Evolutionary conservation across 345 rosid genomes (phyloP).

Genomic region (Acer saccharum): DNA sequence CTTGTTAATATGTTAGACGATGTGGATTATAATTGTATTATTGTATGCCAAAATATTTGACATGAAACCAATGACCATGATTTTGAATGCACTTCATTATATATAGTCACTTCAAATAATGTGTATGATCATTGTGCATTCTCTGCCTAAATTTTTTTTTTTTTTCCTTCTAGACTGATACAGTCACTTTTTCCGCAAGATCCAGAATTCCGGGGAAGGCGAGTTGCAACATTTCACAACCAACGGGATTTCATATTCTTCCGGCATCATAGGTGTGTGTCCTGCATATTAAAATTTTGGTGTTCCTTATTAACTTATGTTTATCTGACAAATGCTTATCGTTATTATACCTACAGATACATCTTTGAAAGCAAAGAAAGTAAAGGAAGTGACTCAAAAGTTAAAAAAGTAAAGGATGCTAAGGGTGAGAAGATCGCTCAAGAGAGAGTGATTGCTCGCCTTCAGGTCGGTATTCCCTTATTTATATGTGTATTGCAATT

Average conservation of each 20-base stretch:
- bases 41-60: not conserved
- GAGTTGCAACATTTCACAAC: constrained; percentile 95
- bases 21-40: not conserved
- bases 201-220: constrained; percentile 80
- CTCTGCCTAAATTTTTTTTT: constrained; percentile 13
- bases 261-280: constrained; percentile 82
- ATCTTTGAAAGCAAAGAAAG: constrained; percentile 75
- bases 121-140: not conserved
- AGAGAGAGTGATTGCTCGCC: constrained; percentile 69
- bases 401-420: constrained; percentile 44
- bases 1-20: not conserved
- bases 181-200: constrained; percentile 88
- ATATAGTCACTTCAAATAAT: not conserved
- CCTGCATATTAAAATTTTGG: not conserved
- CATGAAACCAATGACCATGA: constrained; percentile 3
- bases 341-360: constrained; percentile 46
- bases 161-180: constrained; percentile 48
- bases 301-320: not conserved
- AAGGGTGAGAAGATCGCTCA: constrained; percentile 42
- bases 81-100: not conserved
- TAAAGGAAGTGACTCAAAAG: constrained; percentile 51
- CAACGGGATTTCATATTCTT: constrained; percentile 94
- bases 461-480: constrained; percentile 57
- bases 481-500: constrained; percentile 4
- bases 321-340: constrained; percentile 2